These are phyloP conservation scores for Ochromonas danica DNA, from an alignment of 108 stramenopile species.

Conservation along the genomic window DNA sequence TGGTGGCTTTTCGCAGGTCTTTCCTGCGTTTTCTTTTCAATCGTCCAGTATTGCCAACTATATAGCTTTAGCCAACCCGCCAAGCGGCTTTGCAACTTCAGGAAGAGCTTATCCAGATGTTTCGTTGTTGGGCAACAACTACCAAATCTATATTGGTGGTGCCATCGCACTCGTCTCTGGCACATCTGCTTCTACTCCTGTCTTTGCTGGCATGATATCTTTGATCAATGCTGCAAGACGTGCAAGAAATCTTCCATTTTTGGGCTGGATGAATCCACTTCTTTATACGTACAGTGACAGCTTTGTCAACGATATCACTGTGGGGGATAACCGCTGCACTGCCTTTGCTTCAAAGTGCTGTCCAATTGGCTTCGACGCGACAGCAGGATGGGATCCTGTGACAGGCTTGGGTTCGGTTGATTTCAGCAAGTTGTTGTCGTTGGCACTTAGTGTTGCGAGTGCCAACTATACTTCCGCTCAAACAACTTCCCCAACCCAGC, in stretches of 20 bases:
- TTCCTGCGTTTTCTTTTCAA: background rate
- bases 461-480: background rate
- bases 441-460: background rate
- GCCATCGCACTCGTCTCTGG: background rate
- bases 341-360: background rate
- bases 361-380: slow-evolving; percentile 3
- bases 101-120: slow-evolving; percentile 34
- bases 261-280: slow-evolving; percentile 29
- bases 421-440: background rate
- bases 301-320: background rate
- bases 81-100: background rate
- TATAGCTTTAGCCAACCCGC: background rate
- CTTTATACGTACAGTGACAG: background rate
- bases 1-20: slow-evolving; percentile 18
- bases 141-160: slow-evolving; percentile 19
- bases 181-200: slow-evolving; percentile 11
- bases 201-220: slow-evolving; percentile 13
- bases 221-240: background rate
- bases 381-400: background rate
- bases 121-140: background rate
- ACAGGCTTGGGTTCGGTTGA: slow-evolving; percentile 19
- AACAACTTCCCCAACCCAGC: background rate
- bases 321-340: slow-evolving; percentile 9
- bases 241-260: background rate
- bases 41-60: background rate